Evolutionary conservation across 2,329 filamentous ascomycete genomes (phyloP), one percentile per base, ranked within the genome.

Genomic region (Hypocreales sp.): DNA sequence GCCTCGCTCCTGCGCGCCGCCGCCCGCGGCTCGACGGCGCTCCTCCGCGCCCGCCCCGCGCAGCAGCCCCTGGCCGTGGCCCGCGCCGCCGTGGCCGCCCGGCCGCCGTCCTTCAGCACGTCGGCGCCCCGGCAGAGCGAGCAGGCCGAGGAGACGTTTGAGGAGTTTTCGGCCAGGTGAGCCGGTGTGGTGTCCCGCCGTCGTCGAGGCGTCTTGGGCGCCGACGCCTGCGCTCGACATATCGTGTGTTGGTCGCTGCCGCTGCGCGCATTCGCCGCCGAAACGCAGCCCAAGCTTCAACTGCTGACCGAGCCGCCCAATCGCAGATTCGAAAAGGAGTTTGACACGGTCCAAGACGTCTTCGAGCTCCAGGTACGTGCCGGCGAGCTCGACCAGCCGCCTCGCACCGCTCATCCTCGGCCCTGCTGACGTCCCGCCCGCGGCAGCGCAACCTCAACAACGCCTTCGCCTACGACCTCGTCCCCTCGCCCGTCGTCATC

Each of bases 401-500:
- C n/a, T n/a, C n/a, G n/a, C n/a, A n/a, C n/a, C n/a, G n/a, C n/a
- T n/a, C n/a, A n/a, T n/a, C n/a, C n/a, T n/a, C n/a, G n/a, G n/a
- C n/a, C n/a, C n/a, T n/a, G n/a, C n/a, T n/a, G n/a, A n/a, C n/a
- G n/a, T n/a, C n/a, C n/a, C 35, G 9, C 7, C 15, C 8, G 3
- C 10, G 7, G 6, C 18, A 72, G 67, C 81, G 84, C 60, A 93
- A 93, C 67, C 70, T 93, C 52, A 98, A 98, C 78, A 98, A 98
- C 67, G 87, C 84, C 55, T 98, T 98, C 64, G 90, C 90, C 53
- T 98, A 98, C 77, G 90, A 98, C 76, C 79, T 98, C 50, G 90
- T 98, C 41, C 90, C 92, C 50, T 90, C 87, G 24, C 76, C 87
- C 39, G 74, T 81, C 44, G 90, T 98, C 53, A 72, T 94, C 57